Evolutionary conservation across 768 basidiomycete genomes (phyloP), one percentile per base, ranked within the genome.

Genomic region (Suillus variegatus): DNA sequence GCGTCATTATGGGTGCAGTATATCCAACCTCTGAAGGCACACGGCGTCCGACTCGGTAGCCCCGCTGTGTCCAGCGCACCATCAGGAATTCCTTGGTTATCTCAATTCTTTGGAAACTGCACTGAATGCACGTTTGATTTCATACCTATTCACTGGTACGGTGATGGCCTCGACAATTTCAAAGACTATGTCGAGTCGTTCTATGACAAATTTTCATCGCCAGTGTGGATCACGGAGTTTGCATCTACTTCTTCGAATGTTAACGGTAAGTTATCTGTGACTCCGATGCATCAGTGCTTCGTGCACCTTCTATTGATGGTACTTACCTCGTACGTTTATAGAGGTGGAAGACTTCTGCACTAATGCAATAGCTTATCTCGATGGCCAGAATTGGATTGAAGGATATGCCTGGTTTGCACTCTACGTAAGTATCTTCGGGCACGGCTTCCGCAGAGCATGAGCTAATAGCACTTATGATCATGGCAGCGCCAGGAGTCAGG

Each of bases 81-180:
- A 3, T 69, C 68, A 52, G 80, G 80, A 28, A 68, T 66, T 13
- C 68, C 69, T 3, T 81, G 80, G 80, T 68, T 81, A 22, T 51
- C 73, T 35, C 65, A 73, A 22, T 81, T 81, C 66, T 60, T 80
- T 18, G 62, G 66, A 6, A 78, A 77, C 13, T 81, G 80, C 62
- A 70, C 72, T 22, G 76, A 80, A 61, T 85, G 83, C 69, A 79
- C 81, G 7, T 77, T 85, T 35, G 84, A 85, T 67, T 85, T 85
- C 65, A 69, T 85, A 47, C 82, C 84, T 9, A 57, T 85, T 38
- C 84, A 84, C 70, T 84, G 83, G 84, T 83, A 66, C 46, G 61
- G 78, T 44, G 68, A 72, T 6, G 78, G 78, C 14, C 65, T 76
- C 2, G 73, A 72, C 22, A 74, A 72, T 61, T 81, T 82, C 63